Percentiles rank a stretch among this genome's conserved stretches.
Conservation (phyloP, 1,284 basidiomycete genomes). For the Rhodotorula sp. region DNA sequence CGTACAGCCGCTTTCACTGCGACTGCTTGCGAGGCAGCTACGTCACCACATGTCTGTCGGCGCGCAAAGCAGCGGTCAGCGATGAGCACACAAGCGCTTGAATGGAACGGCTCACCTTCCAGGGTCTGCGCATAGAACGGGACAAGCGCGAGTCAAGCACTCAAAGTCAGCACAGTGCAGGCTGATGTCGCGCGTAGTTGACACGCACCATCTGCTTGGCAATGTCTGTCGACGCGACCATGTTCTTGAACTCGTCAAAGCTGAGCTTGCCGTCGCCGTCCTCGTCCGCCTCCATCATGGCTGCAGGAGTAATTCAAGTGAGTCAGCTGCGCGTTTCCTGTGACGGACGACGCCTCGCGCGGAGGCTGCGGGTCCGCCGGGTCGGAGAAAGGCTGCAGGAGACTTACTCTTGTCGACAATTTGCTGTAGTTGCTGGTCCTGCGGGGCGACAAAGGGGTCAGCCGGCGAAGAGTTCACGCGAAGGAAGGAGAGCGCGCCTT, state of each 20-base stretch:
- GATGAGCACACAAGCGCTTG: too few species aligned
- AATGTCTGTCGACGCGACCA: constrained; percentile 97
- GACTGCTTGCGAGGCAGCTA: too few species aligned
- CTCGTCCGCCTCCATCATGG: constrained; percentile 99
- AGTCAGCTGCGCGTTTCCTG: neutral
- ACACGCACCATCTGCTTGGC: constrained; percentile 81
- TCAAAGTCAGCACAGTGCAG: neutral
- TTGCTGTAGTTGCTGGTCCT: constrained; percentile 98
- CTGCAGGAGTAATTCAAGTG: neutral
- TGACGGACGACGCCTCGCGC: neutral
- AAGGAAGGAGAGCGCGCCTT: constrained; percentile 62
- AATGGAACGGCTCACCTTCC: constrained; percentile 8
- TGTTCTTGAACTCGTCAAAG: constrained; percentile 94
- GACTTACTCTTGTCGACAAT: constrained; percentile 88
- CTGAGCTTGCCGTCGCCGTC: constrained; percentile 96
- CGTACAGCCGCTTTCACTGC: neutral
- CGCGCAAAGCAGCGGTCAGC: neutral
- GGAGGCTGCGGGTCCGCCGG: too few species aligned
- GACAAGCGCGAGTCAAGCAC: neutral
- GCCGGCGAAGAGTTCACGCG: accelerated
- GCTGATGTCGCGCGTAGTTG: neutral
- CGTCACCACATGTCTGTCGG: constrained; percentile 32
- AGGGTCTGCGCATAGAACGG: constrained; percentile 5
- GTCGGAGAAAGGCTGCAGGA: neutral
- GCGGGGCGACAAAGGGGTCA: neutral